Conservation (phyloP, 1,139 yeast species). For the Candida sp. region DNA sequence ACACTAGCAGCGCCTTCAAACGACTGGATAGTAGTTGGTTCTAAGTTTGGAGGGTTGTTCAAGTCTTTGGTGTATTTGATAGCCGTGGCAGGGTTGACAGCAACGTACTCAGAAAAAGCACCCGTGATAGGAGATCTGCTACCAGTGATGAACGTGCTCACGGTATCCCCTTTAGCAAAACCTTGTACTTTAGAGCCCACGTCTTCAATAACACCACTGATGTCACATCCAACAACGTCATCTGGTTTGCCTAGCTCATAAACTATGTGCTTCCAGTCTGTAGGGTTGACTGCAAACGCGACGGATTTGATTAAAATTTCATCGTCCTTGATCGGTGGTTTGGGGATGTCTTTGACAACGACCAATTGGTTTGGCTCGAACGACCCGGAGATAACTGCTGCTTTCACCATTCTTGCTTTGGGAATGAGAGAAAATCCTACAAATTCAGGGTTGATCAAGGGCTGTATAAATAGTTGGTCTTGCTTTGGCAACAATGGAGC, state of each 20-base stretch:
- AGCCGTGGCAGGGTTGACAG: constrained; percentile 17
- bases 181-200: constrained; percentile 28
- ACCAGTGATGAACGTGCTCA: constrained; percentile 26
- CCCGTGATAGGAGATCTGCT: constrained; percentile 19
- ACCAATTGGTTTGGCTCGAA: constrained; percentile 23
- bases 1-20: constrained; percentile 53
- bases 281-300: constrained; percentile 73
- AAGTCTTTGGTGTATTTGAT: constrained; percentile 18
- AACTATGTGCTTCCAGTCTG: constrained; percentile 73
- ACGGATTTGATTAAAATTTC: constrained; percentile 56
- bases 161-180: constrained; percentile 28
- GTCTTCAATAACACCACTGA: constrained; percentile 31
- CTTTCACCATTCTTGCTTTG: constrained; percentile 18
- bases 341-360: constrained; percentile 29
- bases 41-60: not conserved
- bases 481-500: not conserved
- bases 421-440: not conserved
- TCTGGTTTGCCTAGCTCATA: constrained; percentile 16
- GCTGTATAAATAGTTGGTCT: not conserved
- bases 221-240: constrained; percentile 30
- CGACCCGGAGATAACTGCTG: constrained; percentile 27
- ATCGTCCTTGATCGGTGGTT: constrained; percentile 41
- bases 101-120: constrained; percentile 25
- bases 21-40: constrained; percentile 24
- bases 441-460: not conserved